Evolutionary conservation across 2,329 filamentous ascomycete genomes (phyloP).

Genomic region (Chrysoporthe deuterocubensis): DNA sequence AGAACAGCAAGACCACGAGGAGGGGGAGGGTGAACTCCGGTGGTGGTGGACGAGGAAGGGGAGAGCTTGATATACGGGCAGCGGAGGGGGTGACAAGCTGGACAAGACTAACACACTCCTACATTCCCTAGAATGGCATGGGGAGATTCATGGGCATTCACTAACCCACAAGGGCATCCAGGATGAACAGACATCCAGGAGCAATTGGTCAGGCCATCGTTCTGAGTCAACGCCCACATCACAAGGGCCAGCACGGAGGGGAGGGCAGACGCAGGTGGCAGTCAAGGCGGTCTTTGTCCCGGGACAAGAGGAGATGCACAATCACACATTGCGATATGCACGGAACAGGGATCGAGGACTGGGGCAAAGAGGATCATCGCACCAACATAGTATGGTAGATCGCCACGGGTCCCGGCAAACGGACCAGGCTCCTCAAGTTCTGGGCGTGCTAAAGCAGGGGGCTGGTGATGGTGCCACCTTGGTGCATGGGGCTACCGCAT

Average conservation of each 20-base stretch:
- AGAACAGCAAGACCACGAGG: background rate
- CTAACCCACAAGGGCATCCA: slow-evolving; percentile 8
- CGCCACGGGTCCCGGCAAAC: background rate
- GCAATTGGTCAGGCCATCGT: slow-evolving; percentile 12
- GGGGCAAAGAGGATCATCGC: slow-evolving; percentile 10
- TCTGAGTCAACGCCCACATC: slow-evolving; percentile 17
- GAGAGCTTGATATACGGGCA: slow-evolving; percentile 23
- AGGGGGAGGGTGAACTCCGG: background rate
- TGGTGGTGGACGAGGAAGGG: slow-evolving; percentile 10
- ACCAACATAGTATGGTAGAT: slow-evolving; percentile 12
- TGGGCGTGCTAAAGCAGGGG: slow-evolving; percentile 10
- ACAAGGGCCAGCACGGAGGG: background rate
- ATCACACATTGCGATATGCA: slow-evolving; percentile 16
- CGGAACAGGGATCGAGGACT: background rate
- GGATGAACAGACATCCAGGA: slow-evolving; percentile 18
- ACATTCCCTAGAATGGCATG: slow-evolving; percentile 20
- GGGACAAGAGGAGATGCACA: slow-evolving; percentile 6
- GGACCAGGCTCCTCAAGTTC: slow-evolving; percentile 3
- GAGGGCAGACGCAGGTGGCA: background rate
- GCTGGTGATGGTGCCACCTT: slow-evolving; percentile 4
- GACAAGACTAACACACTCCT: slow-evolving; percentile 9
- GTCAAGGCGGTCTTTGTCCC: slow-evolving; percentile 10
- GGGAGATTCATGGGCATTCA: slow-evolving; percentile 11
- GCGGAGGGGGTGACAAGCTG: slow-evolving; percentile 8
- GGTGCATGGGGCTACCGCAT: slow-evolving; percentile 4